These are phyloP conservation scores for Murraya paniculata DNA, from an alignment of 345 rosid species.

Conservation along the genomic window DNA sequence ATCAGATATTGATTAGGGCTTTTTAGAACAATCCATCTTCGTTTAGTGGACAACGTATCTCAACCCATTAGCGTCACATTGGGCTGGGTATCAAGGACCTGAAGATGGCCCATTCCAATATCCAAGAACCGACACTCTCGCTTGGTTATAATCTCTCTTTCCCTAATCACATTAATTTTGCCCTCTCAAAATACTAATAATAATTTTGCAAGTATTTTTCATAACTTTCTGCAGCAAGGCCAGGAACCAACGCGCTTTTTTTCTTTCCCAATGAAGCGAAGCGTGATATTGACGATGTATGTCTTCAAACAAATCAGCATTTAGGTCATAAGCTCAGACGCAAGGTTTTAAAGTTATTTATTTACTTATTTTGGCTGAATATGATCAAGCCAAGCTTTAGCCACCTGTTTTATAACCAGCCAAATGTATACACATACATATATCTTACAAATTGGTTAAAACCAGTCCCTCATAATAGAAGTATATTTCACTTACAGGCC, in stretches of 20 bases:
- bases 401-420: no score
- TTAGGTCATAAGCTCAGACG: not conserved
- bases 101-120: not conserved
- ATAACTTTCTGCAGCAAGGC: no score
- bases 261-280: no score
- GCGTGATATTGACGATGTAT: not conserved
- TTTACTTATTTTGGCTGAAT: not conserved
- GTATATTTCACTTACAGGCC: not conserved
- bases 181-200: no score
- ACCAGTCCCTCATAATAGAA: not conserved
- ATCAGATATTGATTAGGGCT: no score
- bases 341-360: not conserved
- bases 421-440: no score
- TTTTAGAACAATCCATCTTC: no score
- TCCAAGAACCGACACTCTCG: no score
- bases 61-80: not conserved
- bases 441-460: not conserved
- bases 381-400: not conserved
- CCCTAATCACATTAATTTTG: no score
- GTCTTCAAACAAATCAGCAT: not conserved
- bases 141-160: no score
- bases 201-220: no score
- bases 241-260: no score
- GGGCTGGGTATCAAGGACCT: not conserved
- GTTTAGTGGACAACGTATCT: not conserved